Base-by-base conservation (phyloP, 192 early-diverging fungal genomes). In the Entomortierella beljakovae region DNA sequence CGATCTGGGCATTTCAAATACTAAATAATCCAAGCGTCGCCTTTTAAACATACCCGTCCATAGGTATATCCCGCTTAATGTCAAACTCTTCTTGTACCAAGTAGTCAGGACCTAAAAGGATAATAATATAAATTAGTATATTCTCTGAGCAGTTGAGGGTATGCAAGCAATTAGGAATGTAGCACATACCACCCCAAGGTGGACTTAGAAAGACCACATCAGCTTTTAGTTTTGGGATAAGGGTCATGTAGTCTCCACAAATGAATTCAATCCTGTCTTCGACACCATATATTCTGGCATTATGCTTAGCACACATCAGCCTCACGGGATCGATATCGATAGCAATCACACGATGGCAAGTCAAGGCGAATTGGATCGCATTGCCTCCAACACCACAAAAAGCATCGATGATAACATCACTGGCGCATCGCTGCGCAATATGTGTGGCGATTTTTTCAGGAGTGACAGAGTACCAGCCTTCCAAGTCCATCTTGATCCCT, bases 371-470 rank as follows among this genome's bases (percentile, higher is more conserved):
- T 82, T 98, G 96, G 73, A 99, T 99, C 20, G 95, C 71, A 72
- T 99, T 99, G 5, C 98, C 98, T 18, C 98, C 98, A 15, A 95
- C 95, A 0, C 98, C 98, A 74, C 95, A 97, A 68, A 97, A 98
- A 0, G 93, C 97, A 62, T 99, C 98, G 38, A 99, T 86, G 16
- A 99, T 86, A 2, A 87, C 71, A 42, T 87, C 82, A 38, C 85
- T 82, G 11, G 81, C 57, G 61, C 92, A 90, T 13, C 96, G 83
- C 37, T 88, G 59, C 10, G 88, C 96, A 18, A 94, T 90, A 69
- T 98, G 89, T 23, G 80, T 62, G 8, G 97, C 96, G 38, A 99
- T 92, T 42, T 83, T 76, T 66, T 99, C 98, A 1, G 96, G 98
- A 0, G 97, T 99, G 1, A 98, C 95, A 2, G 96, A 97, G 81